Conservation (phyloP, 352 stramenopile species). For the Thalassiosira oceanica region DNA sequence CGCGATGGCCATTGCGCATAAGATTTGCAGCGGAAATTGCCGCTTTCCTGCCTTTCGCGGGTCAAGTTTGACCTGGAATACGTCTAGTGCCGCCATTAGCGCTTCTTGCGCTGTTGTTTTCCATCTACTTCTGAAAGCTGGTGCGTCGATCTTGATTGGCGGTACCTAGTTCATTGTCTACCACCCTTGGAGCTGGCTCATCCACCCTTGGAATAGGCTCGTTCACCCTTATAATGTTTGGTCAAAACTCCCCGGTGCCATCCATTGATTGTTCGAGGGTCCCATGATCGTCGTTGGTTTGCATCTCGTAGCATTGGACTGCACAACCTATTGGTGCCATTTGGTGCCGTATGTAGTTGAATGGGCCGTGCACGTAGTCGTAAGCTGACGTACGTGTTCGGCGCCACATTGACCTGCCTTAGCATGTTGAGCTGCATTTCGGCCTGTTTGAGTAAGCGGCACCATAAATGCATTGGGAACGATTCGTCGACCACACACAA, state of each 20-base stretch:
- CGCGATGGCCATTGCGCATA: background rate
- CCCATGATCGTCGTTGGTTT: conserved; percentile 19
- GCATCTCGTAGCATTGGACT: conserved; percentile 20
- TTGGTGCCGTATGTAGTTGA: conserved; percentile 45
- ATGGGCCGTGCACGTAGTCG: conserved; percentile 11
- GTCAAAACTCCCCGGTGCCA: conserved; percentile 40
- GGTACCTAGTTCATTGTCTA: too few relatives aligned
- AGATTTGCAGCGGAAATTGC: background rate
- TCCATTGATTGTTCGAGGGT: conserved; percentile 14
- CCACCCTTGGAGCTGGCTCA: too few relatives aligned
- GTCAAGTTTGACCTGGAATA: too few relatives aligned
- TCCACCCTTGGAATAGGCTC: too few relatives aligned
- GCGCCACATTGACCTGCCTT: conserved; percentile 24
- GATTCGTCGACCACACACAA: conserved; percentile 13
- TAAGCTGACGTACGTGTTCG: conserved; percentile 33
- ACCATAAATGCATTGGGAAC: conserved; percentile 48
- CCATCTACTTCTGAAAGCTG: too few relatives aligned
- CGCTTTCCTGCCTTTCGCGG: background rate
- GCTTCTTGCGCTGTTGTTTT: too few relatives aligned
- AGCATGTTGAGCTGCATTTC: conserved; percentile 49
- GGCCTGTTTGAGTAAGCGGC: conserved; percentile 35
- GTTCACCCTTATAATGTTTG: conserved; percentile 51
- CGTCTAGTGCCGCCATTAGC: too few relatives aligned
- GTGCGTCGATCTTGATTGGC: too few relatives aligned
- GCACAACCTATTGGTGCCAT: conserved; percentile 39